Conservation (phyloP, 2,329 filamentous ascomycete species). For the Laburnicola sp. region DNA sequence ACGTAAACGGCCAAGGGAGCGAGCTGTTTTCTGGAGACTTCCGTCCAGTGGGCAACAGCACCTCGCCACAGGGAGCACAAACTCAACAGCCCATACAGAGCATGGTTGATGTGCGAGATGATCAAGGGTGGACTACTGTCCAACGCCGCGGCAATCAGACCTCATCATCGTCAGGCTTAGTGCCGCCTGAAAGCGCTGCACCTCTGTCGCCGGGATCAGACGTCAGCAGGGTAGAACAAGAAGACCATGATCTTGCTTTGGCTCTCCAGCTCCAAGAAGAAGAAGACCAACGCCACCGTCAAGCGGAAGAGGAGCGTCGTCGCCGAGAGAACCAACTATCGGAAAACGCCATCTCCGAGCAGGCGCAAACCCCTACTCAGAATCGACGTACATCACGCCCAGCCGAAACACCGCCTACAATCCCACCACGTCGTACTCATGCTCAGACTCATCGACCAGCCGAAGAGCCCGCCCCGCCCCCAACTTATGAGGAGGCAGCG, state of each 20-base stretch:
- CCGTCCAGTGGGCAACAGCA: slow-evolving; percentile 69
- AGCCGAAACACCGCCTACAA: slow-evolving; percentile 47
- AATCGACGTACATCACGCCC: slow-evolving; percentile 33
- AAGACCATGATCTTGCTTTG: slow-evolving; percentile 80
- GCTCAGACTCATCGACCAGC: slow-evolving; percentile 41
- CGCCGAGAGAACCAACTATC: slow-evolving; percentile 69
- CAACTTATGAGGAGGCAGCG: slow-evolving; percentile 67
- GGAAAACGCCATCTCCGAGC: slow-evolving; percentile 66
- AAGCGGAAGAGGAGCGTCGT: slow-evolving; percentile 61
- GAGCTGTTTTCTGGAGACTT: slow-evolving; percentile 93
- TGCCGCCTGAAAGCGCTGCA: slow-evolving; percentile 19
- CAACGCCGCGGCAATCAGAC: slow-evolving; percentile 43
- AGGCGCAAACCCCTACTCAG: slow-evolving; percentile 28
- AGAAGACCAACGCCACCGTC: slow-evolving; percentile 77
- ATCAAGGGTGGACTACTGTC: slow-evolving; percentile 61
- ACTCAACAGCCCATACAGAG: slow-evolving; percentile 35
- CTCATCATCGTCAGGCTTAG: slow-evolving; percentile 10
- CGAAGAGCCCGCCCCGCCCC: slow-evolving; percentile 60
- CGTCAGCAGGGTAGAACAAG: slow-evolving; percentile 67
- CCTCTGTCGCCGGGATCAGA: slow-evolving; percentile 29
- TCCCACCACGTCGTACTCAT: slow-evolving; percentile 51
- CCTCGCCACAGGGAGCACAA: slow-evolving; percentile 23
- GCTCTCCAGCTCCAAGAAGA: slow-evolving; percentile 93
- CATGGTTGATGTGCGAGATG: slow-evolving; percentile 36
- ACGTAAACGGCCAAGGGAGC: slow-evolving; percentile 79